phyloP scores from a whole-genome alignment of 2,329 filamentous ascomycete species.

The Diaporthe batatas region DNA sequence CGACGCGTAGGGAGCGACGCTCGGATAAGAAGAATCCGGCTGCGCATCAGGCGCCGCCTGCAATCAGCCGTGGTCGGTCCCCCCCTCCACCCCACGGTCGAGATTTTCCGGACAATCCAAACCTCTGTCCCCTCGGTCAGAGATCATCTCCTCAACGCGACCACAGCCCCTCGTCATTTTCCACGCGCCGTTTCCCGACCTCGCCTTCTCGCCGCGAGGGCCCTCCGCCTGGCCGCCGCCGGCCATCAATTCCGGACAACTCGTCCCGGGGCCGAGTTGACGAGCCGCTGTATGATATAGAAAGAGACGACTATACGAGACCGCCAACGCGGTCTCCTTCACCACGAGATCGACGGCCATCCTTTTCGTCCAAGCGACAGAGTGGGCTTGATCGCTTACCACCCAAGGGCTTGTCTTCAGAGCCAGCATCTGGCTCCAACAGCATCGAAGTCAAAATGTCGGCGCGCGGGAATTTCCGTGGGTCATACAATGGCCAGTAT shows the following conservation, averaged over 20 bases:
- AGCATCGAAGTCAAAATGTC: conserved; percentile 66
- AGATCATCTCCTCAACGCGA: conserved; percentile 45
- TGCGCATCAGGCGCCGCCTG: conserved; percentile 43
- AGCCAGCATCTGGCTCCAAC: conserved; percentile 60
- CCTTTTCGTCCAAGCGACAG: conserved; percentile 48
- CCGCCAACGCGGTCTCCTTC: conserved; percentile 34
- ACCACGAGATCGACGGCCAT: conserved; percentile 32
- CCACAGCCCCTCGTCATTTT: conserved; percentile 44
- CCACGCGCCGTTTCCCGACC: conserved; percentile 44
- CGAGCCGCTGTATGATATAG: conserved; percentile 40
- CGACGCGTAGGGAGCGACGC: conserved; percentile 46
- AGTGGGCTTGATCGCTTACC: conserved; percentile 47
- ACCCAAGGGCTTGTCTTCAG: conserved; percentile 46
- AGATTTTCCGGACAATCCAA: conserved; percentile 41
- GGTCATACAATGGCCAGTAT: conserved; percentile 56
- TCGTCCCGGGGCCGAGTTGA: conserved; percentile 42
- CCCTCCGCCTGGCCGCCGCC: conserved; percentile 41
- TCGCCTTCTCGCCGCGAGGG: conserved; percentile 33
- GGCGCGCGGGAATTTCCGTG: conserved; percentile 58
- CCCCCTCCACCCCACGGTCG: conserved; percentile 44
- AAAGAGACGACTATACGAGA: conserved; percentile 31
- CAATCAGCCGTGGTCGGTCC: conserved; percentile 46
- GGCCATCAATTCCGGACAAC: conserved; percentile 45
- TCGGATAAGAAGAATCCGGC: conserved; percentile 45
- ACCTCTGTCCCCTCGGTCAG: conserved; percentile 42